Evolutionary conservation across 2,329 filamentous ascomycete genomes (phyloP), one percentile per base, ranked within the genome.

Genomic region (Graphilbum sp.): DNA sequence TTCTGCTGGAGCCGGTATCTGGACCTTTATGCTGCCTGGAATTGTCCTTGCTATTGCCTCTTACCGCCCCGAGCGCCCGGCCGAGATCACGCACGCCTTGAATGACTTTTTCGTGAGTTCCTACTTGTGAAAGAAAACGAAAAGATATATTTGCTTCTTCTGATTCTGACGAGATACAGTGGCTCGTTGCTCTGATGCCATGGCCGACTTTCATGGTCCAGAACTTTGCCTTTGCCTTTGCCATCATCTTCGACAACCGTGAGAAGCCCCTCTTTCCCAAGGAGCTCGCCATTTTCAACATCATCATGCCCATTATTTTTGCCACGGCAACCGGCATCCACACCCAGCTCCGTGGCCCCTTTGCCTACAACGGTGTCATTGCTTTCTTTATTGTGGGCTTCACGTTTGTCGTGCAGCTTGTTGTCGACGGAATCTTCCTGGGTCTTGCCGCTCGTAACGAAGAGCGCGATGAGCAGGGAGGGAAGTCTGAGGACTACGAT

Each of bases 271-370:
- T 39, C n/a, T 42, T 39, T 13, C 40, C 40, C 2, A 42, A 42
- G 19, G 40, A 39, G 17, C 36, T 42, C 2, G 24, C 36, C 13
- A 34, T 42, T 19, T 32, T 39, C 30, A 42, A 42, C 25, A 32
- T 42, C 3, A 23, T 42, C 10, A 39, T 42, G 40, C 40, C 40
- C 13, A 39, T 38, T 18, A 39, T 42, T 16, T 42, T 42, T 21
- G 34, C 37, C 25, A 36, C 31, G 4, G 40, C 40, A 18, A 35
- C 40, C 4, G 40, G 36, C 17, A 36, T 39, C 13, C 40, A 42
- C 32, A 42, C 40, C 3, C 20, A 32, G 10, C 4, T 38, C 29
- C 32, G 15, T 15, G 39, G 39, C 2, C 35, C 39, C 12, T 37
- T 41, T 23, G 39, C 39, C 5, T 41, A 36, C 17, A 41, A 41